A percentile compares a stretch with the other conserved stretches of the same genome.
Evolutionary conservation across 2,329 filamentous ascomycete genomes (phyloP).

Genomic region (Pseudogymnoascus sp.): DNA sequence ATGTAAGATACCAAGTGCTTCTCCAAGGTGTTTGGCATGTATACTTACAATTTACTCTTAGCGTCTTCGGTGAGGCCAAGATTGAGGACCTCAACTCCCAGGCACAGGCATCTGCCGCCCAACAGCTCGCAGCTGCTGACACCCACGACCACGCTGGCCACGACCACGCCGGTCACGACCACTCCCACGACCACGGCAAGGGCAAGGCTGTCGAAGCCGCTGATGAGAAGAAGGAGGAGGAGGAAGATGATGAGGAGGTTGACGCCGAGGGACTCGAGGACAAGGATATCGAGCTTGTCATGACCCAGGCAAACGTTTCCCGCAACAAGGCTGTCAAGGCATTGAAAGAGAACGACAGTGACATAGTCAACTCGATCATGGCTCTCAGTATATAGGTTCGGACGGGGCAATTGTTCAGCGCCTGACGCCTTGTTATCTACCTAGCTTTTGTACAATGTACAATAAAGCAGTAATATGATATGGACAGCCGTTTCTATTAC

Average conservation of each 20-base stretch:
- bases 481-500: constrained; percentile 4
- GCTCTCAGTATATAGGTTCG: constrained; percentile 69
- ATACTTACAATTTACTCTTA: constrained; percentile 32
- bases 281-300: constrained; percentile 99
- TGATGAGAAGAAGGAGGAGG: constrained; percentile 69
- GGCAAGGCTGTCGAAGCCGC: constrained; percentile 55
- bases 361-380: constrained; percentile 99
- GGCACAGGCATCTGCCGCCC: constrained; percentile 89
- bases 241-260: constrained; percentile 92
- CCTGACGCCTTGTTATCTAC: constrained; percentile 5
- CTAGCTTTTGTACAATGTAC: constrained; percentile 3
- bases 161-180: constrained; percentile 55
- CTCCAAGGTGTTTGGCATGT: neutral
- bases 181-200: constrained; percentile 64
- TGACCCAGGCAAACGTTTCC: constrained; percentile 94
- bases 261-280: constrained; percentile 91
- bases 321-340: constrained; percentile 99
- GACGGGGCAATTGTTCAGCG: constrained; percentile 1
- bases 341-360: constrained; percentile 97
- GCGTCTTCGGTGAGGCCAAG: constrained; percentile 99
- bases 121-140: constrained; percentile 79
- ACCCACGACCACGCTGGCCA: constrained; percentile 42
- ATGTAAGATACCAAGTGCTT: constrained; percentile 60
- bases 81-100: constrained; percentile 99
- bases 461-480: constrained; percentile 7